These are phyloP conservation scores for Chlorociboria aeruginascens DNA, from an alignment of 495 filamentous ascomycete genomes.

Conservation along the genomic window DNA sequence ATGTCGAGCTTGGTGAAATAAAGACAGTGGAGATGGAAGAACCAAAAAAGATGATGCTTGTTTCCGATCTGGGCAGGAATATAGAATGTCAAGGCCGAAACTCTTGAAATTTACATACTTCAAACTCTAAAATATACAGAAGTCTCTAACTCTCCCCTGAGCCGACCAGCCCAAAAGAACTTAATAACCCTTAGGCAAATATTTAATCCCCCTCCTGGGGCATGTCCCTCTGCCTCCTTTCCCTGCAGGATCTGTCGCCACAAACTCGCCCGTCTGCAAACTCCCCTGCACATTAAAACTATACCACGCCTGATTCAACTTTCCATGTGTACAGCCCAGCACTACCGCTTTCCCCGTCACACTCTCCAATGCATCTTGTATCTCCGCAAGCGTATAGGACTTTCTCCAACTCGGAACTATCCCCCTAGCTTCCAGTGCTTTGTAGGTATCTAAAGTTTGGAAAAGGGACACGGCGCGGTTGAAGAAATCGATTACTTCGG, in stretches of 20 bases:
- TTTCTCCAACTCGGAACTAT: constrained; percentile 48
- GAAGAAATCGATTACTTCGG: constrained; percentile 56
- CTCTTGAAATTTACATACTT: too few relatives aligned
- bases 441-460: constrained; percentile 30
- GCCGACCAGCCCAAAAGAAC: too few relatives aligned
- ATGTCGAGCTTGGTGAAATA: too few relatives aligned
- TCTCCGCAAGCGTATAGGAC: constrained; percentile 52
- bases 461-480: constrained; percentile 34
- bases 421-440: constrained; percentile 47
- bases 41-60: too few relatives aligned
- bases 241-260: constrained; percentile 43
- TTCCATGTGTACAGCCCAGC: constrained; percentile 47
- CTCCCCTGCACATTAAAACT: constrained; percentile 69
- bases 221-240: constrained; percentile 13
- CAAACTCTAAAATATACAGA: too few relatives aligned
- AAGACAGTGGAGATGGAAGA: too few relatives aligned
- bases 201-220: constrained; percentile 16
- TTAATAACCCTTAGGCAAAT: constrained; percentile 12
- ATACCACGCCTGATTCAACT: constrained; percentile 75
- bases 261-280: constrained; percentile 64
- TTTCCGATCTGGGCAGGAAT: too few relatives aligned
- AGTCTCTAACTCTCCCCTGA: too few relatives aligned
- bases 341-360: constrained; percentile 57
- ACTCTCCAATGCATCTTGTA: constrained; percentile 49
- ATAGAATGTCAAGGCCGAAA: too few relatives aligned